A percentile compares a stretch with the other conserved stretches of the same genome.
Evolutionary conservation across 768 basidiomycete species (phyloP).

Genomic region (Podaxis carcinomalis): DNA sequence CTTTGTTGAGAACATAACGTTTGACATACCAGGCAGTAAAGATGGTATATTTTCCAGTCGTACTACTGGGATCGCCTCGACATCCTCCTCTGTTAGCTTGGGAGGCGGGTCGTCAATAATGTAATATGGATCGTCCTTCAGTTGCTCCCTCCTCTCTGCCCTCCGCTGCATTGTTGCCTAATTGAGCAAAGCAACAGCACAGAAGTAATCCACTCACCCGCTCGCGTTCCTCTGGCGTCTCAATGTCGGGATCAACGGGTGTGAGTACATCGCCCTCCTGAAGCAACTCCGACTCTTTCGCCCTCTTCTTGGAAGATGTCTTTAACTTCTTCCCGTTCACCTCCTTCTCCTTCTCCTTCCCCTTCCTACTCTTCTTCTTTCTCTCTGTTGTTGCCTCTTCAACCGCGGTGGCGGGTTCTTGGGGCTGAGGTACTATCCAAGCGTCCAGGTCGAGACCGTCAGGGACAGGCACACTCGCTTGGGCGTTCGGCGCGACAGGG

Average conservation of each 20-base stretch:
- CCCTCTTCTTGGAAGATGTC: constrained; percentile 26
- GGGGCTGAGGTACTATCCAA: constrained; percentile 74
- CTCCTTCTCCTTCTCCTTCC: constrained; percentile 26
- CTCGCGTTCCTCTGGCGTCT: constrained; percentile 62
- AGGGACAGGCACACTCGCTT: constrained; percentile 76
- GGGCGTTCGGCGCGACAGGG: constrained; percentile 76
- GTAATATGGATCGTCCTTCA: constrained; percentile 90
- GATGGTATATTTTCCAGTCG: constrained; percentile 70
- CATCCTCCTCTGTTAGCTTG: constrained; percentile 43
- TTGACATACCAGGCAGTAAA: constrained; percentile 24
- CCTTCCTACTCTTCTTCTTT: constrained; percentile 51
- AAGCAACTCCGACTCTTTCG: constrained; percentile 18
- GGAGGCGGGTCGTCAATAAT: constrained; percentile 61
- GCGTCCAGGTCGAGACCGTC: constrained; percentile 82
- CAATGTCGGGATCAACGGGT: constrained; percentile 34
- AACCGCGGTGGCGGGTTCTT: constrained; percentile 28
- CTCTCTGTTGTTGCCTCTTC: constrained; percentile 42
- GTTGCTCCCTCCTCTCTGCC: constrained; percentile 69
- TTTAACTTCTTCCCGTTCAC: constrained; percentile 20
- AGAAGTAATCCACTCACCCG: constrained; percentile 43
- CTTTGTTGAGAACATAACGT: neutral
- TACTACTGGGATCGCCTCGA: constrained; percentile 93
- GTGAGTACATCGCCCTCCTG: constrained; percentile 27
- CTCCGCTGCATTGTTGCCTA: constrained; percentile 46
- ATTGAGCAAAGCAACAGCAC: neutral